Evolutionary conservation across 768 basidiomycete species (phyloP).

Genomic region (Scleroderma citrinum): DNA sequence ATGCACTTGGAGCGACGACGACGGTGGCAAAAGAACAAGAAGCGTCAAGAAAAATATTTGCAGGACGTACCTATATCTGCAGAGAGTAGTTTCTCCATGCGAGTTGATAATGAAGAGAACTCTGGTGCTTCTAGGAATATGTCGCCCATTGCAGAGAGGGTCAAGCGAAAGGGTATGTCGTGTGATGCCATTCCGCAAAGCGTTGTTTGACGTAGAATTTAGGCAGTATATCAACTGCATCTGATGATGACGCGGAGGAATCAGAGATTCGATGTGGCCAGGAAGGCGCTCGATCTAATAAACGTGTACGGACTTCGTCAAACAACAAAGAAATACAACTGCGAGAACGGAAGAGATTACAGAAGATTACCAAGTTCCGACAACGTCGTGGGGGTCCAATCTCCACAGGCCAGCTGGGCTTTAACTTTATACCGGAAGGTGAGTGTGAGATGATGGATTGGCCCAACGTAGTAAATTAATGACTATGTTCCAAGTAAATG

Average conservation of each 20-base stretch:
- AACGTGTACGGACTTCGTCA: conserved; percentile 49
- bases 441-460: not conserved
- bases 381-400: conserved; percentile 35
- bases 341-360: conserved; percentile 38
- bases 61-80: conserved; percentile 28
- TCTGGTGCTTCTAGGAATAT: conserved; percentile 8
- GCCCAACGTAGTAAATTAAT: conserved; percentile 2
- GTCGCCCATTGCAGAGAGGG: conserved; percentile 19
- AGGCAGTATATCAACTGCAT: conserved; percentile 20
- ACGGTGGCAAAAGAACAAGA: conserved; percentile 24
- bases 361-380: conserved; percentile 34
- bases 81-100: conserved; percentile 27
- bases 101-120: conserved; percentile 18
- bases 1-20: conserved; percentile 19
- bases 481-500: conserved; percentile 10
- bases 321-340: conserved; percentile 32
- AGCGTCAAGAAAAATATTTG: conserved; percentile 22
- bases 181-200: not conserved
- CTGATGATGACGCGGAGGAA: conserved; percentile 19
- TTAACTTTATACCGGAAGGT: conserved; percentile 16
- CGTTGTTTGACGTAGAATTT: conserved; percentile 1
- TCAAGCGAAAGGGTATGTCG: conserved; percentile 48
- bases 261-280: not conserved
- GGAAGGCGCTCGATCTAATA: conserved; percentile 32
- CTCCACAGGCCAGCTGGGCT: conserved; percentile 35